Evolutionary conservation across 2,329 filamentous ascomycete genomes (phyloP).

Genomic region (Cladosporium oxysporum): DNA sequence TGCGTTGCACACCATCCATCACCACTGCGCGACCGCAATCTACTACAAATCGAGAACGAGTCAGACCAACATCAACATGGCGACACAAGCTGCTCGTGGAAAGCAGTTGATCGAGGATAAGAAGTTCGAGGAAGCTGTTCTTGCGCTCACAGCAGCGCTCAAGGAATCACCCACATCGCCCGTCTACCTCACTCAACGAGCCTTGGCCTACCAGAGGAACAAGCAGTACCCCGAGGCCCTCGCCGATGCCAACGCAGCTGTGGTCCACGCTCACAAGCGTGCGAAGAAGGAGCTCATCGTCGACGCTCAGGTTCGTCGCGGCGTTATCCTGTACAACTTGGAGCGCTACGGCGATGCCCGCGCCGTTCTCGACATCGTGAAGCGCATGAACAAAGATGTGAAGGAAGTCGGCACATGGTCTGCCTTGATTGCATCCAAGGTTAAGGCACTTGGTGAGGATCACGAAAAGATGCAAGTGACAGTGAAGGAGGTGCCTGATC

Average conservation of each 20-base stretch:
- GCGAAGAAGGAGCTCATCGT: slow-evolving; percentile 74
- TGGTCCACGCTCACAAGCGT: slow-evolving; percentile 68
- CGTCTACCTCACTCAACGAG: slow-evolving; percentile 78
- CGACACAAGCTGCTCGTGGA: slow-evolving; percentile 59
- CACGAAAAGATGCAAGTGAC: slow-evolving; percentile 50
- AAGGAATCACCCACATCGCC: slow-evolving; percentile 64
- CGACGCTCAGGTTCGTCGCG: slow-evolving; percentile 79
- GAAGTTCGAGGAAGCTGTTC: slow-evolving; percentile 68
- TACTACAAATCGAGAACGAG: background rate
- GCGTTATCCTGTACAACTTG: slow-evolving; percentile 70
- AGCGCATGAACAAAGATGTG: slow-evolving; percentile 55
- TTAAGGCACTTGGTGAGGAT: slow-evolving; percentile 51
- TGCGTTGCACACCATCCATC: background rate
- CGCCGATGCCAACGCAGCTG: slow-evolving; percentile 51
- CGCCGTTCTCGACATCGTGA: slow-evolving; percentile 64
- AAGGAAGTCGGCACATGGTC: slow-evolving; percentile 60
- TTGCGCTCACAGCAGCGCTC: slow-evolving; percentile 68
- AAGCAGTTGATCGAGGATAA: slow-evolving; percentile 61
- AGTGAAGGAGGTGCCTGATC: slow-evolving; percentile 56
- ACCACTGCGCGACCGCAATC: background rate
- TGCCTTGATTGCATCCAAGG: slow-evolving; percentile 55
- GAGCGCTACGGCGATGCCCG: slow-evolving; percentile 74
- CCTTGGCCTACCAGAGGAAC: slow-evolving; percentile 72
- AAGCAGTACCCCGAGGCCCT: slow-evolving; percentile 49
- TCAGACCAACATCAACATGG: slow-evolving; percentile 36